Base-by-base conservation (phyloP, 2,329 filamentous ascomycete species). In the Trichoderma sp. region DNA sequence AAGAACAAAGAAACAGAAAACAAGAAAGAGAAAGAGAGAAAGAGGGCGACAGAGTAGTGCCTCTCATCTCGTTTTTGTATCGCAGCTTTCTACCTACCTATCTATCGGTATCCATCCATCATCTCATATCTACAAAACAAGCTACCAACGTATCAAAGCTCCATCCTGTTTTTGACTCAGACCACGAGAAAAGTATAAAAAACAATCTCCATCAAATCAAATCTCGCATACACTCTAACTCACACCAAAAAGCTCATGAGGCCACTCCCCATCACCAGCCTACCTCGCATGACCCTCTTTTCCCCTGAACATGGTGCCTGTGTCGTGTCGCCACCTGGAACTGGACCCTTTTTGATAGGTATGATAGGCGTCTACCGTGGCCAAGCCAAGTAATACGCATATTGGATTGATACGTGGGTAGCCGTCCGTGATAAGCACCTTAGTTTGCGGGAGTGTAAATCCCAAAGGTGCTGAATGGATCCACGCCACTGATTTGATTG, bases 241-340 rank as follows among this genome's bases (percentile, higher is more conserved):
- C 11, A 21, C 16, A 45, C 38, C 35, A 27, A 45, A 45, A 45
- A n/a, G n/a, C 50, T 11, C 66, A 71, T 71, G 67, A 60, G 53
- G 50, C 67, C 66, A 69, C 64, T n/a, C 24, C 50, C 16, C 41
- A 69, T 69, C 67, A 71, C 33, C 67, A 71, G 67, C 67, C 50
- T 71, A 21, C 16, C 59, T 71, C 50, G 50, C 67, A 71, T 71
- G 67, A 59, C 66, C 66, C 45, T 59, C 45, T 56, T 53, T 53
- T 8, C 65, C 65, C 65, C 66, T 60, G 50, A 59, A 59, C 66
- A 69, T 69, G 66, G 66, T 71, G 67, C 50, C 67, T 27, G 27
- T 27, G 38, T 27, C 38, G 21, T 41, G 63, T 66, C 64, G 64
- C 64, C 64, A 66, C 64, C 38, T 66, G 35, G 35, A 38, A 38